These are phyloP conservation scores for Penicillium sp. DNA, from an alignment of 2,329 filamentous ascomycete species.

Conservation along the genomic window DNA sequence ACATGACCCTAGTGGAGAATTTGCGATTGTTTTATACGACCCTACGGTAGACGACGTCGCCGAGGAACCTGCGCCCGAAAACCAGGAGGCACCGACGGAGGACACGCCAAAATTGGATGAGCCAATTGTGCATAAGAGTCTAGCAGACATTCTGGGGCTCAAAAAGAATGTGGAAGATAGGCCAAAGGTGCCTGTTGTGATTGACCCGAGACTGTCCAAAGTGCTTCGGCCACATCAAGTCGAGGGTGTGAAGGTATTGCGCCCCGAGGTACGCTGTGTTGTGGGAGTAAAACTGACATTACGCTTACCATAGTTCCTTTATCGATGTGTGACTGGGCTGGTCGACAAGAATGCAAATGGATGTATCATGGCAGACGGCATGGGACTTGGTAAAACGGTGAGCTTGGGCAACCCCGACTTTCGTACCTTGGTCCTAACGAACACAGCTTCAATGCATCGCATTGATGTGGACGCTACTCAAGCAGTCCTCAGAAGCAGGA, in stretches of 20 bases:
- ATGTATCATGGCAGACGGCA: conserved; percentile 99
- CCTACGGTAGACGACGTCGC: conserved; percentile 90
- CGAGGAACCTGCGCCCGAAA: conserved; percentile 64
- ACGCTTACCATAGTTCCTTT: conserved; percentile 65
- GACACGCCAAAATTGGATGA: conserved; percentile 63
- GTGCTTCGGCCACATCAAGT: conserved; percentile 94
- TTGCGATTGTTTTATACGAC: conserved; percentile 93
- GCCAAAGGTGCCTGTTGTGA: conserved; percentile 93
- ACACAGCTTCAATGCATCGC: conserved; percentile 80
- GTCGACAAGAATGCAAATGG: conserved; percentile 91
- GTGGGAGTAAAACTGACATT: conserved; percentile 12
- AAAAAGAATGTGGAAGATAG: conserved; percentile 84
- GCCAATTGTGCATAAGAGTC: conserved; percentile 86
- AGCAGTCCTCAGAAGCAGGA: conserved; percentile 93
- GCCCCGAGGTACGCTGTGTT: neutral
- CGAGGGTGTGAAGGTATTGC: conserved; percentile 77
- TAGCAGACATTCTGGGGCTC: conserved; percentile 91
- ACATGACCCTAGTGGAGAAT: conserved; percentile 92
- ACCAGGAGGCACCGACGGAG: conserved; percentile 43
- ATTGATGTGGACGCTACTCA: conserved; percentile 92
- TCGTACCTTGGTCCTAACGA: conserved; percentile 19
- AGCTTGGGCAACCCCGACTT: conserved; percentile 1
- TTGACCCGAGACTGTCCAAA: conserved; percentile 85
- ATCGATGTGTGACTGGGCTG: conserved; percentile 89
- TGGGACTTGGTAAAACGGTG: conserved; percentile 92